Percentiles rank a stretch among this genome's conserved stretches.
These are phyloP conservation scores for Ceratocystis ficicola DNA, from an alignment of 2,329 filamentous ascomycete species.

Conservation along the genomic window DNA sequence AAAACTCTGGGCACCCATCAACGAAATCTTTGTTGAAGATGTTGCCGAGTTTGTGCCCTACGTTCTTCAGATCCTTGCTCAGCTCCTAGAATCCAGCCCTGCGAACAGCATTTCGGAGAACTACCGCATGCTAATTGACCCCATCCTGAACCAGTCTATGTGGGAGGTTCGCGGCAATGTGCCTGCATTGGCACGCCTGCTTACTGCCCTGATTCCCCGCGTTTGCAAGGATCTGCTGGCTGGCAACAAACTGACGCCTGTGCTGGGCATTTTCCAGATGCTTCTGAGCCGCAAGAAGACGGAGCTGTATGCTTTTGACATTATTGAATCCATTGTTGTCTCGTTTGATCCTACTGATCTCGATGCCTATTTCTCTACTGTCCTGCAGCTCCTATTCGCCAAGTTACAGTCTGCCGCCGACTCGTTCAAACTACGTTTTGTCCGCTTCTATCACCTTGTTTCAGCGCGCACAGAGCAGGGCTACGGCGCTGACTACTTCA, in stretches of 20 bases:
- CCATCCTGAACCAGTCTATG: conserved; percentile 65
- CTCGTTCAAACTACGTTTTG: conserved; percentile 73
- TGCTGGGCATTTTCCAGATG: conserved; percentile 93
- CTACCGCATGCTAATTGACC: conserved; percentile 66
- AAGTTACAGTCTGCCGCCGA: conserved; percentile 59
- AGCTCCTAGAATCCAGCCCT: conserved; percentile 76
- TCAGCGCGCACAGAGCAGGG: conserved; percentile 65
- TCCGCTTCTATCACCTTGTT: conserved; percentile 88
- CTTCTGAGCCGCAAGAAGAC: conserved; percentile 71
- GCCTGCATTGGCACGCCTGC: conserved; percentile 73
- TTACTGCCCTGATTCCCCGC: conserved; percentile 72
- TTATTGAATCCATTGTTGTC: conserved; percentile 68
- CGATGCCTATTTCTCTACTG: conserved; percentile 63
- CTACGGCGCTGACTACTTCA: conserved; percentile 87
- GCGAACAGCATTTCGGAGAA: conserved; percentile 64
- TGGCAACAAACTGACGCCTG: conserved; percentile 70
- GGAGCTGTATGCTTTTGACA: conserved; percentile 76
- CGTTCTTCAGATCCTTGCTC: conserved; percentile 87
- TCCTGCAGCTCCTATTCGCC: conserved; percentile 73
- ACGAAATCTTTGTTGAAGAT: conserved; percentile 65
- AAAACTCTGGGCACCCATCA: conserved; percentile 72
- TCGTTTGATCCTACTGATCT: conserved; percentile 57
- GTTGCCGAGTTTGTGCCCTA: conserved; percentile 93
- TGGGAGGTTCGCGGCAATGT: conserved; percentile 93
- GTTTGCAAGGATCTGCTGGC: conserved; percentile 59